These are phyloP conservation scores for Botrytis tulipae DNA, from an alignment of 2,329 filamentous ascomycete species.

Conservation along the genomic window DNA sequence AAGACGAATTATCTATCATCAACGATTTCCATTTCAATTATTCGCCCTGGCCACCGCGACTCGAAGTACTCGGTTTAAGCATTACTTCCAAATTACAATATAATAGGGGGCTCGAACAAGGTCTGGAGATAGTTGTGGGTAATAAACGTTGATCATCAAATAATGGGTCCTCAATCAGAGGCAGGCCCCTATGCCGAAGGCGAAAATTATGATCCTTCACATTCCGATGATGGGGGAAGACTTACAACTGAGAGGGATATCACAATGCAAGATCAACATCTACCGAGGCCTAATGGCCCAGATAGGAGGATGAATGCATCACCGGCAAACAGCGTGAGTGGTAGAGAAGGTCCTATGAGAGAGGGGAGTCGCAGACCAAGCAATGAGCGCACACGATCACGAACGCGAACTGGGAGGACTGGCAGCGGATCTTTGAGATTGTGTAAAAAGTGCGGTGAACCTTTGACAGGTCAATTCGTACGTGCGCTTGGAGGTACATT, in stretches of 20 bases:
- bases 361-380: slow-evolving; percentile 40
- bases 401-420: slow-evolving; percentile 53
- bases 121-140: slow-evolving; percentile 20
- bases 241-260: slow-evolving; percentile 32
- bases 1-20: slow-evolving; percentile 15
- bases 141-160: slow-evolving; percentile 23
- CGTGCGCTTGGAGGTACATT: slow-evolving; percentile 90
- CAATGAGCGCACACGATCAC: slow-evolving; percentile 57
- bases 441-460: slow-evolving; percentile 85
- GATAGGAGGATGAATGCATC: slow-evolving; percentile 35
- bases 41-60: slow-evolving; percentile 29
- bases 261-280: slow-evolving; percentile 26
- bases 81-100: slow-evolving; percentile 12
- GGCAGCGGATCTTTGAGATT: slow-evolving; percentile 60
- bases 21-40: slow-evolving; percentile 14
- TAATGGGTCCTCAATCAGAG: slow-evolving; percentile 41
- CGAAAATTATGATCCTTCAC: slow-evolving; percentile 29
- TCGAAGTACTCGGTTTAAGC: slow-evolving; percentile 20
- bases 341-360: slow-evolving; percentile 31
- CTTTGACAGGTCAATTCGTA: slow-evolving; percentile 92
- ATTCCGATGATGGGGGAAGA: slow-evolving; percentile 27
- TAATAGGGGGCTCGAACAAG: slow-evolving; percentile 24
- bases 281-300: slow-evolving; percentile 34
- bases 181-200: slow-evolving; percentile 38
- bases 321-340: slow-evolving; percentile 34